A percentile compares a stretch with the other conserved stretches of the same genome.
phyloP scores from a whole-genome alignment of 202 grass and related monocot genomes.

The Zizania palustris region DNA sequence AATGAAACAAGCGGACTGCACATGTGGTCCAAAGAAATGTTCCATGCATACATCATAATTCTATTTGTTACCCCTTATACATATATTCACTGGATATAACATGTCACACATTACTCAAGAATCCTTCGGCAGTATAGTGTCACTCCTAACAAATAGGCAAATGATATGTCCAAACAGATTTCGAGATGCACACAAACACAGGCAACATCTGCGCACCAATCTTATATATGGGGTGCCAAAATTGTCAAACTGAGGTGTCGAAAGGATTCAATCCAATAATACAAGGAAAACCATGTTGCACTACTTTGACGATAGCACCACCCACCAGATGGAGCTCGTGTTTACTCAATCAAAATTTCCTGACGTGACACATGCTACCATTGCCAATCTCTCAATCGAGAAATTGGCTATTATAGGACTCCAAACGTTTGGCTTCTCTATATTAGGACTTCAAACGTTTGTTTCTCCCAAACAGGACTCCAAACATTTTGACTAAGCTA shows the following conservation, averaged over 20 bases:
- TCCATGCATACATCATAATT: neutral
- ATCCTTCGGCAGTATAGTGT: too few relatives aligned
- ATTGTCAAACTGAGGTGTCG: neutral
- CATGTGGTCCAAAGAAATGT: neutral
- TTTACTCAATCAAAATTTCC: neutral
- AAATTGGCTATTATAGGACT: too few relatives aligned
- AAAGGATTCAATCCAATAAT: neutral
- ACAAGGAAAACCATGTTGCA: neutral
- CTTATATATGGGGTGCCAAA: neutral
- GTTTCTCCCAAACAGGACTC: too few relatives aligned
- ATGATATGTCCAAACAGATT: neutral
- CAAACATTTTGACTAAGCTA: too few relatives aligned
- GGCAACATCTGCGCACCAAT: neutral
- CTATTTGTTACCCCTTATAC: neutral
- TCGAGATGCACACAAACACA: neutral
- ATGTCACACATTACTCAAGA: neutral
- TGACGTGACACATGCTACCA: neutral
- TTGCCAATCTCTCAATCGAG: conserved; percentile 9
- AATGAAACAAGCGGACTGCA: neutral
- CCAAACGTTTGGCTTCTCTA: too few relatives aligned
- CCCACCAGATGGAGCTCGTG: neutral
- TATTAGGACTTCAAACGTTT: too few relatives aligned
- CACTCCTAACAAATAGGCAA: conserved; percentile 10
- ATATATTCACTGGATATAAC: neutral
- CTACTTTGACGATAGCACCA: neutral